Conservation (phyloP, 106 monocot species). For the Dioscorea zingiberensis region DNA sequence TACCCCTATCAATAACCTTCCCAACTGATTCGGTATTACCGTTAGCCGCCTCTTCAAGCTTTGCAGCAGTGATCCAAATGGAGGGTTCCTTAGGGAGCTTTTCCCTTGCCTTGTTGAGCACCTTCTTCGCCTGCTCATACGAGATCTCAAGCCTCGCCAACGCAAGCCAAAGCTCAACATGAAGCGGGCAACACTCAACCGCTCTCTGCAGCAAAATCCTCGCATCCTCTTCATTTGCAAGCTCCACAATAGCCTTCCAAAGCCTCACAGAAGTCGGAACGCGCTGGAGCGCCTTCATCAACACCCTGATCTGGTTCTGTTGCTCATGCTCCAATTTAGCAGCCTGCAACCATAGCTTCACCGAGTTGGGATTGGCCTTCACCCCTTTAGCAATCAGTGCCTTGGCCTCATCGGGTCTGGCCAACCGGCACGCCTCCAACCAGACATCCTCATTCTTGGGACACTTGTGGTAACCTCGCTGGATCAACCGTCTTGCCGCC, state of each 20-base stretch:
- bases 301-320: slow-evolving; percentile 51
- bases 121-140: slow-evolving; percentile 89
- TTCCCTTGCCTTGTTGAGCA: slow-evolving; percentile 87
- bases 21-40: slow-evolving; percentile 63
- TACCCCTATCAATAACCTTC: slow-evolving; percentile 94
- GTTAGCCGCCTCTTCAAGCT: slow-evolving; percentile 96
- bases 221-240: slow-evolving; percentile 92
- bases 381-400: slow-evolving; percentile 87
- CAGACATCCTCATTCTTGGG: slow-evolving; percentile 97
- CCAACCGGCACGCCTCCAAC: slow-evolving; percentile 84
- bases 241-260: slow-evolving; percentile 95
- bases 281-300: slow-evolving; percentile 78
- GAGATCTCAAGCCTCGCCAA: slow-evolving; percentile 89
- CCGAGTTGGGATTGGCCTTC: slow-evolving; percentile 72
- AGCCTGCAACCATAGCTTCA: too few relatives aligned
- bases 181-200: slow-evolving; percentile 91
- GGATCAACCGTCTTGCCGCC: slow-evolving; percentile 84
- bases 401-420: slow-evolving; percentile 87
- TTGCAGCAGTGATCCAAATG: slow-evolving; percentile 98
- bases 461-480: slow-evolving; percentile 90
- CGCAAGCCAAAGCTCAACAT: slow-evolving; percentile 94
- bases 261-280: slow-evolving; percentile 89
- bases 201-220: slow-evolving; percentile 86
- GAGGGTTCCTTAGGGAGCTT: slow-evolving; percentile 86
- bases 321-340: slow-evolving; percentile 63